phyloP scores from a whole-genome alignment of 345 rosid species.

The Salix arbutifolia region DNA sequence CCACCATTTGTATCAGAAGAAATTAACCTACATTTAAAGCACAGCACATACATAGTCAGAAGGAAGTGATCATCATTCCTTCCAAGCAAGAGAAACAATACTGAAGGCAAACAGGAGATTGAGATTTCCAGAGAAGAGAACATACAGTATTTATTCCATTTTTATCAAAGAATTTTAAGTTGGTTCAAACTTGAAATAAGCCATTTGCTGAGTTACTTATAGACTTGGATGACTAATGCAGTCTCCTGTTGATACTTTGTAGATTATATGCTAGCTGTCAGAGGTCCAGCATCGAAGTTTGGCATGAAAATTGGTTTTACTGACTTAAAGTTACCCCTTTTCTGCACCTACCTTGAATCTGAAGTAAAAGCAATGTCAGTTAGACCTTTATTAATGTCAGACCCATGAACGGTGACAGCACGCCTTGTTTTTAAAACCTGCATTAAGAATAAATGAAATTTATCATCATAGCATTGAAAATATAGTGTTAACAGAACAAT shows the following conservation, averaged over 20 bases:
- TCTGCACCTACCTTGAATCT: conserved; percentile 51
- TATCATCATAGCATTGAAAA: not conserved
- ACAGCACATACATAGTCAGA: not conserved
- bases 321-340: not conserved
- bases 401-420: conserved; percentile 48
- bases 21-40: conserved; percentile 45
- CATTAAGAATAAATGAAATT: conserved; percentile 17
- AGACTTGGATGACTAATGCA: too few species aligned
- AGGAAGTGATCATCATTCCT: not conserved
- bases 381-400: conserved; percentile 46
- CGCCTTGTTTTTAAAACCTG: conserved; percentile 63
- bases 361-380: conserved; percentile 62
- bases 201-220: too few species aligned
- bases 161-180: too few species aligned
- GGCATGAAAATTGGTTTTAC: too few species aligned
- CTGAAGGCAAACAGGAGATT: not conserved
- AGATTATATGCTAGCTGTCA: not conserved
- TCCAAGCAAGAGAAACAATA: not conserved
- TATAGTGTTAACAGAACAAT: too few species aligned
- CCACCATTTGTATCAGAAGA: conserved; percentile 68
- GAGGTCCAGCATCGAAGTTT: not conserved
- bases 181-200: too few species aligned
- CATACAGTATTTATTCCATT: too few species aligned
- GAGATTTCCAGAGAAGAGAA: too few species aligned
- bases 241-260: too few species aligned